Evolutionary conservation across 1,284 basidiomycete species (phyloP).

Genomic region (Cystobasidiaceae sp.): DNA sequence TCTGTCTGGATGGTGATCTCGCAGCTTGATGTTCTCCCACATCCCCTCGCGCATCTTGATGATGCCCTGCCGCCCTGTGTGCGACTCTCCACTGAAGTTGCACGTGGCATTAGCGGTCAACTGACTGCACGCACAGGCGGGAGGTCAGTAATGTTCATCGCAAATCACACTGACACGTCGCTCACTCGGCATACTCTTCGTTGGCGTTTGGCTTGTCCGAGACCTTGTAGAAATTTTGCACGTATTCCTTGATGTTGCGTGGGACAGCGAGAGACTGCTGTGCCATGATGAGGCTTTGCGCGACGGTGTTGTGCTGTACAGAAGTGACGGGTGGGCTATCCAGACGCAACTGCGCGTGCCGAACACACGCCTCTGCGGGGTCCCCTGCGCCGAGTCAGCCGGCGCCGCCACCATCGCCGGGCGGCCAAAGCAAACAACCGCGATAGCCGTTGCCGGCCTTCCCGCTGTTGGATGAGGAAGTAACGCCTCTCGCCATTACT

Average conservation of each 20-base stretch:
- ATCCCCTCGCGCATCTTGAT: constrained; percentile 21
- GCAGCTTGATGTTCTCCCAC: constrained; percentile 10
- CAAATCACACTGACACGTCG: too few relatives aligned
- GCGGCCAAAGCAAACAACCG: too few relatives aligned
- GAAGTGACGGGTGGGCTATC: too few relatives aligned
- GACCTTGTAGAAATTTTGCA: not conserved
- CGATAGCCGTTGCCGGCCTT: too few relatives aligned
- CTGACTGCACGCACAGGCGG: not conserved
- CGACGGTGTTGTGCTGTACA: too few relatives aligned
- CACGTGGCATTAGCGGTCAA: constrained; percentile 1
- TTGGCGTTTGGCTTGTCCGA: not conserved
- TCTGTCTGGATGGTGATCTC: constrained; percentile 10
- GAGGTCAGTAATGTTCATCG: not conserved
- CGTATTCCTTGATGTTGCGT: not conserved
- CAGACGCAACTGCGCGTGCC: too few relatives aligned
- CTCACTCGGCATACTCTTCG: not conserved
- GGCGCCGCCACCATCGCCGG: too few relatives aligned
- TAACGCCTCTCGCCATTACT: too few relatives aligned
- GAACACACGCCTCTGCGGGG: too few relatives aligned
- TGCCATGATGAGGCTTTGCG: too few relatives aligned
- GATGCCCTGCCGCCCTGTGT: not conserved
- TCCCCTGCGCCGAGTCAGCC: too few relatives aligned
- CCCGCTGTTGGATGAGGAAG: too few relatives aligned
- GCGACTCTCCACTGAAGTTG: constrained; percentile 15
- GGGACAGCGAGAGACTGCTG: not conserved